phyloP scores from a whole-genome alignment of 257 asterid species.

The Solanum sejunctum region DNA sequence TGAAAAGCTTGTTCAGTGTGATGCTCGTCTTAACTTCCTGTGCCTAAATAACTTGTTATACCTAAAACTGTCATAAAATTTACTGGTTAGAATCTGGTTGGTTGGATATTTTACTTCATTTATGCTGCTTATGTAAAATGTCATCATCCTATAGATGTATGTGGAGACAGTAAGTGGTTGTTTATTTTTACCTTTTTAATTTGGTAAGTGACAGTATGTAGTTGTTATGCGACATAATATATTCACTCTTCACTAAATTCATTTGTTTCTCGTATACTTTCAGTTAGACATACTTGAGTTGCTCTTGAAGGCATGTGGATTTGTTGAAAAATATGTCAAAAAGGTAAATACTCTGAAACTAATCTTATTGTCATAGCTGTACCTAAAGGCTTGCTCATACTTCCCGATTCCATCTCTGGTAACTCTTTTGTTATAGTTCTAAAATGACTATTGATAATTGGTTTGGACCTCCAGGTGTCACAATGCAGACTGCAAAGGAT shows the following conservation, averaged over 20 bases:
- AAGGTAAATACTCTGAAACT: slow-evolving; percentile 33
- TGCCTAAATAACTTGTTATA: neutral
- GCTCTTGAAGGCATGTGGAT: slow-evolving; percentile 74
- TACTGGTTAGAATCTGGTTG: neutral
- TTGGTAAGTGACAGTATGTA: neutral
- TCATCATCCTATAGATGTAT: neutral
- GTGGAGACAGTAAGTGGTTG: neutral
- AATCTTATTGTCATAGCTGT: neutral
- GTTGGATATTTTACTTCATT: neutral
- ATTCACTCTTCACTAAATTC: neutral
- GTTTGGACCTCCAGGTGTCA: neutral
- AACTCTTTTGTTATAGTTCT: neutral
- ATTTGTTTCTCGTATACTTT: slow-evolving; percentile 7
- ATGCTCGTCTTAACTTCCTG: slow-evolving; percentile 78
- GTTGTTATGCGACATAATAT: neutral
- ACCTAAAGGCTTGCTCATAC: neutral
- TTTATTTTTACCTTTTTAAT: neutral
- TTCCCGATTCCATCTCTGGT: neutral
- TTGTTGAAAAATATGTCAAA: slow-evolving; percentile 29
- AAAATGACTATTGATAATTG: neutral
- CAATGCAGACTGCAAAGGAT: neutral
- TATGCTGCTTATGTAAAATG: neutral
- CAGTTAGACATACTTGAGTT: slow-evolving; percentile 72
- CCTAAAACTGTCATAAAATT: neutral
- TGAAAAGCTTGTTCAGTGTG: slow-evolving; percentile 85